phyloP scores from a whole-genome alignment of 2,329 filamentous ascomycete species.

The Akanthomyces uredinophilus region DNA sequence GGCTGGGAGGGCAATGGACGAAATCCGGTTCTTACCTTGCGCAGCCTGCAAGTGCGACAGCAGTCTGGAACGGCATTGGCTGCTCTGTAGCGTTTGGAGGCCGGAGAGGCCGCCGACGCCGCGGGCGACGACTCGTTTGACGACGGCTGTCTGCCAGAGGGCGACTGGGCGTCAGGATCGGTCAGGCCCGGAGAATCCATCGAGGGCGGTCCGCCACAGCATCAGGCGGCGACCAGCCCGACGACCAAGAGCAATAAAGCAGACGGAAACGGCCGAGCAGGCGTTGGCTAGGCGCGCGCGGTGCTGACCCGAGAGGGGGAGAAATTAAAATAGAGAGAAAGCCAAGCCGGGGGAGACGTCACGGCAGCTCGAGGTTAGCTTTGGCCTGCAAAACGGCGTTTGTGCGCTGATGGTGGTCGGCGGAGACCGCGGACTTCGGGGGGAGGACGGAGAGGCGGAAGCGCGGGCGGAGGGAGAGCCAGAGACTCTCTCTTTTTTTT shows the following conservation, averaged over 20 bases:
- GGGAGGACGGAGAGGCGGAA: not conserved
- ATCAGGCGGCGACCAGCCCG: not conserved
- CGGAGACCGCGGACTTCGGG: slow-evolving; percentile 3
- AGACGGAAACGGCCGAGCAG: not conserved
- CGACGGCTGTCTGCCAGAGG: slow-evolving; percentile 4
- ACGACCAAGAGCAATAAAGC: not conserved
- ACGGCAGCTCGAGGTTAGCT: not conserved
- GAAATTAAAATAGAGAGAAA: not conserved
- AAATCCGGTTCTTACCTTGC: slow-evolving; percentile 27
- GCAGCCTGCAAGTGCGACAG: slow-evolving; percentile 34
- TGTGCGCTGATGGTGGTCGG: not conserved
- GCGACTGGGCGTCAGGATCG: slow-evolving; percentile 3
- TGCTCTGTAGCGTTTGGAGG: slow-evolving; percentile 29
- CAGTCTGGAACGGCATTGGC: slow-evolving; percentile 25
- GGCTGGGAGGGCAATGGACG: slow-evolving; percentile 5
- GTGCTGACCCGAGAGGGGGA: not conserved
- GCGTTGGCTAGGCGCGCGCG: slow-evolving; percentile 1
- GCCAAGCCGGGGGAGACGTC: not conserved
- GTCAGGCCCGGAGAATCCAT: slow-evolving; percentile 4
- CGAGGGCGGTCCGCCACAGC: not conserved
- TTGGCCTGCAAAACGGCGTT: not conserved
- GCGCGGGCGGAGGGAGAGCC: not conserved
- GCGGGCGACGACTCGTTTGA: slow-evolving; percentile 15
- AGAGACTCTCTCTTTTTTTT: not conserved
- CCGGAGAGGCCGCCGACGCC: slow-evolving; percentile 18